Conservation (phyloP, 2,329 filamentous ascomycete species). For the Fusarium sp. region DNA sequence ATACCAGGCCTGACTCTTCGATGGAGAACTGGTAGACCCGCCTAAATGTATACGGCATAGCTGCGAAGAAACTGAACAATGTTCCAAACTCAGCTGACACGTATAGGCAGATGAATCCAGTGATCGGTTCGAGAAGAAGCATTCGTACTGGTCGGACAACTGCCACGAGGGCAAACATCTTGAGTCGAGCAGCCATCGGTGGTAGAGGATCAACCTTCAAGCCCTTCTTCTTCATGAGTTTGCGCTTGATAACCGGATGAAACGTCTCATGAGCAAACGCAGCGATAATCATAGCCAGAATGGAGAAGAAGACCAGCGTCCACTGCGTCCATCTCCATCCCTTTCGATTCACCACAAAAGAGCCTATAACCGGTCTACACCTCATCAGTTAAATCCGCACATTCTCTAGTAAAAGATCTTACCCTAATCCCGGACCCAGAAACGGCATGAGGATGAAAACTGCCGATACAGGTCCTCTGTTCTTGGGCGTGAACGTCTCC, state of each 20-base stretch:
- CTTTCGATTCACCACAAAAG: constrained; percentile 60
- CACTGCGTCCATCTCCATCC: constrained; percentile 68
- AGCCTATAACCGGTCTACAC: constrained; percentile 60
- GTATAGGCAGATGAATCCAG: constrained; percentile 66
- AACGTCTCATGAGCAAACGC: constrained; percentile 67
- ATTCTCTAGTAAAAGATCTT: constrained; percentile 23
- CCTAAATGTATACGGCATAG: constrained; percentile 62
- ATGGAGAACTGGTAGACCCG: constrained; percentile 59
- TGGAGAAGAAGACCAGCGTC: constrained; percentile 61
- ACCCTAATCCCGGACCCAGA: constrained; percentile 65
- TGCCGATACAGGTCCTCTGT: constrained; percentile 58
- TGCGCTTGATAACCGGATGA: constrained; percentile 62
- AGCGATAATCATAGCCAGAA: constrained; percentile 52
- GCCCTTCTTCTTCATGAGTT: constrained; percentile 54
- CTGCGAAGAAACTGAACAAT: constrained; percentile 65
- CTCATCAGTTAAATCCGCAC: not conserved
- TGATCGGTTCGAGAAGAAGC: constrained; percentile 72
- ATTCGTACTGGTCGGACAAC: constrained; percentile 67
- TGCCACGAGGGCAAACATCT: constrained; percentile 56
- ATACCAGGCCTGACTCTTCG: constrained; percentile 59
- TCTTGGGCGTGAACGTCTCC: constrained; percentile 60
- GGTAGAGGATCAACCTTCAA: constrained; percentile 42
- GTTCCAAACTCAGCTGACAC: constrained; percentile 64
- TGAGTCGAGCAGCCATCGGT: constrained; percentile 45
- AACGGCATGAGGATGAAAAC: constrained; percentile 65